Evolutionary conservation across 805 yeast species (phyloP).

Genomic region (Kluyveromyces lactis): DNA sequence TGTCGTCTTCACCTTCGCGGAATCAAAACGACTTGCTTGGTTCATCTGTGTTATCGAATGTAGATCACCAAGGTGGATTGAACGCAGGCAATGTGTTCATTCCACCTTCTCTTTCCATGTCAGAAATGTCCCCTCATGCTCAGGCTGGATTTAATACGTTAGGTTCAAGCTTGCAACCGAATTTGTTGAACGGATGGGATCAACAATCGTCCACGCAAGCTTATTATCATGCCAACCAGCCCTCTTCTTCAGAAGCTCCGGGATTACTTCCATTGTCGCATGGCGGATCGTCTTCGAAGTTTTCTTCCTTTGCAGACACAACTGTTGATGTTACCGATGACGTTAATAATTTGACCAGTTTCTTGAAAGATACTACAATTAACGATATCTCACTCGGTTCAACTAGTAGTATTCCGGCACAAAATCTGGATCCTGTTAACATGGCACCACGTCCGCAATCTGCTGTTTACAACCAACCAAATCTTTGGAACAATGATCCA

Average conservation of each 20-base stretch:
- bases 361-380: slow-evolving; percentile 1
- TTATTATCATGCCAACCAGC: neutral
- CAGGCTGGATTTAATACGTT: neutral
- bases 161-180: neutral
- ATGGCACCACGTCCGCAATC: neutral
- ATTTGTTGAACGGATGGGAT: neutral
- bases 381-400: neutral
- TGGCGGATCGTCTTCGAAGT: neutral
- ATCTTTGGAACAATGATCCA: slow-evolving; percentile 2
- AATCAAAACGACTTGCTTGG: slow-evolving; percentile 12
- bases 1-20: slow-evolving; percentile 15
- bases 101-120: neutral
- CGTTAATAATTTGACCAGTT: neutral
- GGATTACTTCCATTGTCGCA: neutral
- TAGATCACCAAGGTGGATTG: neutral
- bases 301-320: neutral
- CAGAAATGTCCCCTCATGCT: slow-evolving; percentile 1
- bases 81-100: neutral
- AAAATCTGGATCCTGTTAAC: neutral
- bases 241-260: neutral
- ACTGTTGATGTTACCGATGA: neutral
- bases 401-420: neutral
- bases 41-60: neutral
- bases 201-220: neutral
- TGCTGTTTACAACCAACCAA: neutral